Conservation (phyloP, 2,329 filamentous ascomycete species). For the Lecanicillium sp. region DNA sequence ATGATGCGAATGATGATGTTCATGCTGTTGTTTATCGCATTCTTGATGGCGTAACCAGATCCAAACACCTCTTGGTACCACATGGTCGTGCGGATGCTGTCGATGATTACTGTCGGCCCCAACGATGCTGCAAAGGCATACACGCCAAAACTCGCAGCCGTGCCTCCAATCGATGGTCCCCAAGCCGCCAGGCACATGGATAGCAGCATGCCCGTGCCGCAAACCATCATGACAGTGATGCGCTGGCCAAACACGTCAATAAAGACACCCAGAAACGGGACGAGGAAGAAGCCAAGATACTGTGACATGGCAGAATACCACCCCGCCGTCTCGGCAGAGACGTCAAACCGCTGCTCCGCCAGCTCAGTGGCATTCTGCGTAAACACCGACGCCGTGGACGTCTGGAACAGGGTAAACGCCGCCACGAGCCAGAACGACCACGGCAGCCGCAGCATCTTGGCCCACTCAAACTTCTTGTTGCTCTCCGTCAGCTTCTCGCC, state of each 20-base stretch:
- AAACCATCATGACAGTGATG: conserved; percentile 44
- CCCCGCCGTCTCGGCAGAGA: conserved; percentile 46
- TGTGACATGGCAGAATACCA: conserved; percentile 53
- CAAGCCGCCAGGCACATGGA: conserved; percentile 50
- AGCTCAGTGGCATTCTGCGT: conserved; percentile 52
- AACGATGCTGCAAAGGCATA: conserved; percentile 48
- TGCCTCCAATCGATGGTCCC: conserved; percentile 39
- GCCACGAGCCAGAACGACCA: conserved; percentile 53
- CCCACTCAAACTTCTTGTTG: conserved; percentile 47
- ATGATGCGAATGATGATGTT: conserved; percentile 52
- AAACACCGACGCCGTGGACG: conserved; percentile 46
- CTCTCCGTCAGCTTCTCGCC: conserved; percentile 53
- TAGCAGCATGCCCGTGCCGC: conserved; percentile 38
- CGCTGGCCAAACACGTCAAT: conserved; percentile 49
- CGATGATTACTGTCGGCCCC: conserved; percentile 52
- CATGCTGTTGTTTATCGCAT: conserved; percentile 57
- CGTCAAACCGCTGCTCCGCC: conserved; percentile 50
- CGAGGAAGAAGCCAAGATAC: conserved; percentile 50
- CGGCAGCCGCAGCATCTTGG: conserved; percentile 47
- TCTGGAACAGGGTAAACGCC: conserved; percentile 50
- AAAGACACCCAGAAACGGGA: conserved; percentile 47
- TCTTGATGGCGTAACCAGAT: conserved; percentile 51
- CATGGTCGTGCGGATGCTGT: conserved; percentile 51
- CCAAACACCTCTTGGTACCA: conserved; percentile 55
- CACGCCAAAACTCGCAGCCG: conserved; percentile 51